Evolutionary conservation across 331 rosid genomes (phyloP), one percentile per base, ranked within the genome.

Genomic region (Phaseolus coccineus): DNA sequence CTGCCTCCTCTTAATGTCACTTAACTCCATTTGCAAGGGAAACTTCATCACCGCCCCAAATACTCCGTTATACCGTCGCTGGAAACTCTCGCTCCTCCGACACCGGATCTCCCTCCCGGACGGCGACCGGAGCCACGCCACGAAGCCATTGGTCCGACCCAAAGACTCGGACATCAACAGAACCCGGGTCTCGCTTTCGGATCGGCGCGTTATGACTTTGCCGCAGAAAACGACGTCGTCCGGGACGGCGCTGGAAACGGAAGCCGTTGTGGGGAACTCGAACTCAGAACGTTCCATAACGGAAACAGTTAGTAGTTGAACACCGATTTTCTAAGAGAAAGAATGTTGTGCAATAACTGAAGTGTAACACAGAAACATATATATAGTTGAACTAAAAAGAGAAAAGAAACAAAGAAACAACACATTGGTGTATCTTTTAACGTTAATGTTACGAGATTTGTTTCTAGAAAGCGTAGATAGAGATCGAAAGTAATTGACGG

Each of bases 21-120:
- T 77, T 69, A 93, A 56, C 16, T 93, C 94, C 90, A 91, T 91
- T 40, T 78, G 85, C 39, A 91, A 72, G 61, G 86, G 96, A 69
- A 84, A 80, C 86, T 77, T 90, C 31, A 77, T 88, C 31, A 76
- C 79, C 3, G 80, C 25, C 8, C 98, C 98, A 25, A 93, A 87
- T 68, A 90, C 31, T 4, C 87, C 85, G 63, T 67, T 84, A 15
- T 31, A 50, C 5, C 71, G 85, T 83, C 77, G 89, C 63, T 67
- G 74, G 13, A 51, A 25, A 2, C 85, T 71, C 31, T 76, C 35
- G 31, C 71, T 79, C 40, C 73, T 80, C 52, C 28, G 78, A 57
- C 8, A 73, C 76, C 74, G 84, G 66, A 1, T 68, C 28, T 65
- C 84, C 27, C 64, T 57, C 33, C 64, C 7, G 3, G 64, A 57